Evolutionary conservation across 208 protist genomes (phyloP), one percentile per base, ranked within the genome.

Genomic region (Trypanosoma grayi): DNA sequence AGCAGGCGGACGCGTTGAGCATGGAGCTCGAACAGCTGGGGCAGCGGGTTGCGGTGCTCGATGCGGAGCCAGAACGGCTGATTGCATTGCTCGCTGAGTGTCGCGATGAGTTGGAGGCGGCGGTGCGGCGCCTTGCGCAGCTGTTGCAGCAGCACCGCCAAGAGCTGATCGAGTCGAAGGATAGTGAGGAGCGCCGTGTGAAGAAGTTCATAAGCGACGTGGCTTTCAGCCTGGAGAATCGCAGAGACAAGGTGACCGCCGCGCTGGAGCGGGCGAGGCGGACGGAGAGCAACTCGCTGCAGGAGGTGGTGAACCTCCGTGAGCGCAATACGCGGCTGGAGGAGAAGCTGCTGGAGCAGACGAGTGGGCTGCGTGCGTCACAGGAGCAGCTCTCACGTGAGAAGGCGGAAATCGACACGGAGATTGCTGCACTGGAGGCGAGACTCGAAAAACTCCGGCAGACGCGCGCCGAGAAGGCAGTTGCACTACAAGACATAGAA

Each of bases 371-470:
- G 14, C 50, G 37, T 3, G 43, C 46, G 11, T 28, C 47, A 37
- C 57, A 72, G 45, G 48, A 65, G 28, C 47, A 30, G 16, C 25
- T 79, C 10, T 36, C 31, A 1, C 16, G 31, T 4, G 68, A 79
- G 24, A 63, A 39, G 25, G 33, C 36, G 20, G 39, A 53, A 1
- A 40, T 85, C 9, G 58, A 75, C 31, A 36, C 40, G 28, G 48
- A 81, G 46, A 67, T 75, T 46, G 60, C 52, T 9, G 24, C 28
- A 28, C 43, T 79, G 18, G 79, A 81, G 45, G 58, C 34, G 41
- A 53, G 61, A 46, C 65, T 79, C 3, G 25, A 25, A 0, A 37
- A 36, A 4, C 54, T 70, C 0, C 28, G 47, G 0, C 44, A 46
- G 18, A 22, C 44, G 47, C 46, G 64, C 37, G 47, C 48, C 13